Base-by-base conservation (phyloP, 805 yeast genomes). In the Candida golubevii region DNA sequence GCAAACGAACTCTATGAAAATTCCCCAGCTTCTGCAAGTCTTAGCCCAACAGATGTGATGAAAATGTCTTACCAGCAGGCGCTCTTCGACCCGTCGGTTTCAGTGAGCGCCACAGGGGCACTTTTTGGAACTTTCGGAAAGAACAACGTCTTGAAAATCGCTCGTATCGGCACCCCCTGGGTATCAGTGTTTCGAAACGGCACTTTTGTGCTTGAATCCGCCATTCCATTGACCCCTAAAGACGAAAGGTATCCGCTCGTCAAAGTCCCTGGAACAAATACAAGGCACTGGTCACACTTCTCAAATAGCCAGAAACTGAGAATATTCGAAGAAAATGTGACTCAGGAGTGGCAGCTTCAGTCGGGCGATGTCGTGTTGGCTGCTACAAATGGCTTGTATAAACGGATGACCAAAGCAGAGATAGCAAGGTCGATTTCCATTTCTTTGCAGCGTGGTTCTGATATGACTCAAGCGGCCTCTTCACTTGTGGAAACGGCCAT, bases 321-420 rank as follows among this genome's bases (percentile, higher is more conserved):
- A 6, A 9, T 32, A 9, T 32, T 32, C 7, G 15, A n/a, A 10
- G 13, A 9, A 8, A 12, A 3, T 9, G 34, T 12, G 6, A 5
- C 8, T 8, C 11, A 12, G 9, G 27, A 11, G 7, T 35, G 36
- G 36, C 14, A 26, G 7, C 32, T 41, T 18, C 26, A 35, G 11
- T 26, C 30, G 8, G 44, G 44, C 9, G 39, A 41, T 33, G 26
- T 41, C 12, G 26, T 41, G 8, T 35, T 41, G 28, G 44, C 38
- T 11, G 44, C 39, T 3, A 41, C 44, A 8, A 26, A 41, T 12
- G 44, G 44, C 11, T 35, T 41, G 32, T 35, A 30, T 26, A 41
- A 31, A 26, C 35, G 44, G 11, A n/a, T 41, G 44, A 31, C 27
- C 29, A 11, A 26, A 6, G 36, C 12, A 7, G 30, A 41, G 10